Evolutionary conservation across 208 protist species (phyloP), one percentile per base, ranked within the genome.

Genomic region (Acanthamoeba royreba): DNA sequence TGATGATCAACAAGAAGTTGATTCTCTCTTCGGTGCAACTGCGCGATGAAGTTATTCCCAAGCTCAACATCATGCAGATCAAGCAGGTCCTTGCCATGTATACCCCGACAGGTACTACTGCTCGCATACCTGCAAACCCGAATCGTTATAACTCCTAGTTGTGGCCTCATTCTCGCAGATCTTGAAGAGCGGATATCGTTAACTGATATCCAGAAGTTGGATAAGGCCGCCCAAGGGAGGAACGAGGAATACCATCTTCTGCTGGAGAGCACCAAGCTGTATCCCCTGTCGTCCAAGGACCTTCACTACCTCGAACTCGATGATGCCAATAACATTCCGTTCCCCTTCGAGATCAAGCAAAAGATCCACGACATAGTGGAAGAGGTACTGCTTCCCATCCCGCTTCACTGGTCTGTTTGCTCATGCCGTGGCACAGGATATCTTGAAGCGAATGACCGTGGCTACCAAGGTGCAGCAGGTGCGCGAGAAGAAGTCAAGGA

Each of bases 1-100:
- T 92, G 87, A 47, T 79, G 58, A 92, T 92, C n/a, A 11, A 90
- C 63, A 92, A 92, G 61, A 92, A 92, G 58, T 42, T 79, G 19
- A 79, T 92, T 45, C 19, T 92, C 2, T 55, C 55, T 15, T 92
- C 87, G 63, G 87, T 79, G 40, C 38, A 92, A 42, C 52, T 92
- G 61, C 35, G 87, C 4, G 0, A 79, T 22, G 87, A 92, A 25
- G 87, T 92, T 61, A 81, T 92, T 25, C 87, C 87, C 22, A 13
- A 17, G 7, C 87, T 92, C 87, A 92, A 92, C 61, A 58, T 22
- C 45, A 13, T 79, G 31, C 87, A 92, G 40, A 53, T 92, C 52
- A 92, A 92, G 87, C 87, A 92, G 63, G 87, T 92, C 31, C 87
- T 92, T 11, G 53, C 87, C 87, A 92, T 92, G 87, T 92, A 92